A percentile compares a stretch with the other conserved stretches of the same genome.
phyloP scores from a whole-genome alignment of 2,329 filamentous ascomycete species.

The Trichoderma sp. region DNA sequence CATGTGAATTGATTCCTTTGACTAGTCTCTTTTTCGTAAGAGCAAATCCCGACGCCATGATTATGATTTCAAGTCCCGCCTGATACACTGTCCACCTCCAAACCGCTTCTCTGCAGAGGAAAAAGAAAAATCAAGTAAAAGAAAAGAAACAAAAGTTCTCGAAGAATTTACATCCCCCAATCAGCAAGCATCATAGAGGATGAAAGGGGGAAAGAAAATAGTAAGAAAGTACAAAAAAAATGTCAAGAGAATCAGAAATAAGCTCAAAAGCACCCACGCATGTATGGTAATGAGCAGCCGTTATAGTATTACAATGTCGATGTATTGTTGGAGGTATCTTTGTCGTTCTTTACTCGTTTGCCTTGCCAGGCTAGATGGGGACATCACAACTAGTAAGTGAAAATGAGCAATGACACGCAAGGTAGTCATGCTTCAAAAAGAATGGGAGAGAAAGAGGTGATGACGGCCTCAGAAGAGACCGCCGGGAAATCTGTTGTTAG shows the following conservation, averaged over 20 bases:
- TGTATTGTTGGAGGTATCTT: slow-evolving; percentile 9
- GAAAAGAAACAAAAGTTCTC: background rate
- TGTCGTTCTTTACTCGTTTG: background rate
- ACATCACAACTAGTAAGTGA: background rate
- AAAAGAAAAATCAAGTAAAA: background rate
- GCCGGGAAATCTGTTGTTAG: slow-evolving; percentile 37
- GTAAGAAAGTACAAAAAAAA: slow-evolving; percentile 16
- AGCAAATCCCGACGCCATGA: slow-evolving; percentile 21
- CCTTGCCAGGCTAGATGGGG: background rate
- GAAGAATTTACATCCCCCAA: background rate
- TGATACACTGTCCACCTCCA: slow-evolving; percentile 27
- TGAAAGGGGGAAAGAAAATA: slow-evolving; percentile 15
- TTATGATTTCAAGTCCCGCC: slow-evolving; percentile 36
- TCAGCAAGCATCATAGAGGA: background rate
- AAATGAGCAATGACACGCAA: slow-evolving; percentile 1
- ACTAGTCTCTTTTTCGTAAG: slow-evolving; percentile 10
- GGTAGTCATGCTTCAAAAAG: background rate
- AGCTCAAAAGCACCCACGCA: background rate
- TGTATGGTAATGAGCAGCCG: slow-evolving; percentile 2
- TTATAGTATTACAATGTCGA: slow-evolving; percentile 20
- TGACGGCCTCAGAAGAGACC: slow-evolving; percentile 44
- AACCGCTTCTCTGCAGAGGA: slow-evolving; percentile 10
- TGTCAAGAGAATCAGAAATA: slow-evolving; percentile 19
- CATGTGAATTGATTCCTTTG: background rate
- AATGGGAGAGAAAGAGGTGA: background rate